Evolutionary conservation across 768 basidiomycete species (phyloP), one percentile per base, ranked within the genome.

Genomic region (Imleria badia): DNA sequence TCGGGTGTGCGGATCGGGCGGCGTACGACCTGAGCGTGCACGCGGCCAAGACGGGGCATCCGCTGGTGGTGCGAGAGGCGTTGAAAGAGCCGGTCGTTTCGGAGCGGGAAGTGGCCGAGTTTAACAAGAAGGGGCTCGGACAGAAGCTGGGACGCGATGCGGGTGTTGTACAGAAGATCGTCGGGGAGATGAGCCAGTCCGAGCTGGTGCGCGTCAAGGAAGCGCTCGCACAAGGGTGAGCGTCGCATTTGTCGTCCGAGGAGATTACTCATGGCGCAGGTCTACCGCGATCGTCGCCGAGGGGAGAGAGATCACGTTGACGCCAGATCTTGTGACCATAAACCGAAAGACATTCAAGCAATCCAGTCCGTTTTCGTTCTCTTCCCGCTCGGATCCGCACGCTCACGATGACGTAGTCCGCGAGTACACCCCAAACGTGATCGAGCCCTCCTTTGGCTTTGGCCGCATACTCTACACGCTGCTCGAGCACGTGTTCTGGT

Each of bases 381-480:
- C 5, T 60, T 58, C 48, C 2, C 22, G 12, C 6, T 10, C 4
- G 17, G 57, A 58, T 60, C 61, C 60, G 48, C 52, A 51, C 14
- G 15, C 62, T 65, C 17, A 65, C 45, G 0, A 53, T 68, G 68
- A 66, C 65, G 51, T 60, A 97, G 94, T 92, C 60, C 91, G 96
- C 60, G 95, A 98, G 74, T 97, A 82, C 74, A 93, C 86, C 51
- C 97, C 96, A 35, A 98, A 98, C 72, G 97, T 99, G 72, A 96
- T 98, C 70, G 96, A 98, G 71, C 95, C 97, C 22, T 99, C 97
- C 5, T 97, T 98, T 73, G 96, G 97, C 55, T 84, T 98, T 61
- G 96, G 96, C 50, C 93, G 96, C 51, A 97, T 98, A 64, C 78
- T 98, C 43, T 98, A 98, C 72, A 85, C 84, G 29, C 79, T 98